phyloP scores from a whole-genome alignment of 2,329 filamentous ascomycete species.

The Penicillium sp. region DNA sequence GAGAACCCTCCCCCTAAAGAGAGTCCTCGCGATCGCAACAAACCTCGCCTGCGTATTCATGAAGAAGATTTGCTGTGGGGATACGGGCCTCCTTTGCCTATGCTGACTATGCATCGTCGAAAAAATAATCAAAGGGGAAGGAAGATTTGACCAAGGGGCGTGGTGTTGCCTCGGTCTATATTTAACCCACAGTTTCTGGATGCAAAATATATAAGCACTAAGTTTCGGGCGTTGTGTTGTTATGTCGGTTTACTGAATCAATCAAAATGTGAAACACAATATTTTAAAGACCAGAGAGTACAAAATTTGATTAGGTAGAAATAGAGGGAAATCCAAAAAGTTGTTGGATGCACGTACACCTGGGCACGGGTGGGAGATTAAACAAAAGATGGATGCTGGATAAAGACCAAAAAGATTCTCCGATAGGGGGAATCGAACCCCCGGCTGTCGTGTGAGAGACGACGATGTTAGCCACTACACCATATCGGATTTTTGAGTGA shows the following conservation, averaged over 20 bases:
- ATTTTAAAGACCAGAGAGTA: too few species aligned
- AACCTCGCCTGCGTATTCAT: background rate
- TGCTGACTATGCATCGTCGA: background rate
- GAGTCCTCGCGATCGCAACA: background rate
- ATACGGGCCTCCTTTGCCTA: background rate
- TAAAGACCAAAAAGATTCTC: constrained; percentile 11
- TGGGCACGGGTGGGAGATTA: too few species aligned
- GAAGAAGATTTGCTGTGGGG: background rate
- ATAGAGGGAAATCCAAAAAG: too few species aligned
- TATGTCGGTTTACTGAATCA: too few species aligned
- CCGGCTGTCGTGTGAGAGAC: constrained; percentile 32
- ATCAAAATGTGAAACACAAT: too few species aligned
- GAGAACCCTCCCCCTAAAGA: background rate
- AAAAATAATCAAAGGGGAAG: background rate
- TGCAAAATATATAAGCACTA: too few species aligned
- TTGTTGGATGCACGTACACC: too few species aligned
- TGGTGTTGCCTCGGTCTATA: background rate
- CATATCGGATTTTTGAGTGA: constrained; percentile 3
- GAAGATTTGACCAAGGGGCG: background rate
- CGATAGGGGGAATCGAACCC: constrained; percentile 32
- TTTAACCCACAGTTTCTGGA: too few species aligned
- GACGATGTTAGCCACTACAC: constrained; percentile 32
- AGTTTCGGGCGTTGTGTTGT: too few species aligned
- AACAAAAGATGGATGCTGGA: too few species aligned
- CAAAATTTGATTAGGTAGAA: too few species aligned